Conservation (phyloP, 768 basidiomycete species). For the Phaffia tasmanica region DNA sequence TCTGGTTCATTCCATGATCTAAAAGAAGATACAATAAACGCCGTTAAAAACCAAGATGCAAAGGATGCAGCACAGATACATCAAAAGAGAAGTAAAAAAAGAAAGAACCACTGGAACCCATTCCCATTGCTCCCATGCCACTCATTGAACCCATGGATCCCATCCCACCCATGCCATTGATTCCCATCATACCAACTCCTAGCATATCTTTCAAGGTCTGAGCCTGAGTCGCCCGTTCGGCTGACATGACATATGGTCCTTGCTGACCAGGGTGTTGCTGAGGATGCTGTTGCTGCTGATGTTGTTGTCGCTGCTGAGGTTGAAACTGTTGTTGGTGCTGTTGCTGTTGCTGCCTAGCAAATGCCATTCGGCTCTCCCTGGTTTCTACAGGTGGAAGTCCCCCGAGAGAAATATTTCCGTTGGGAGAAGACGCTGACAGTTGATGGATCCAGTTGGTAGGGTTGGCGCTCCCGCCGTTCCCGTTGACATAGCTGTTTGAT, state of each 20-base stretch:
- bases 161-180: conserved; percentile 14
- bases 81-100: background rate
- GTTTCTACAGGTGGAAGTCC: background rate
- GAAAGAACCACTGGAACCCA: background rate
- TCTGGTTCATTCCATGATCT: conserved; percentile 20
- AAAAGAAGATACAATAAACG: background rate
- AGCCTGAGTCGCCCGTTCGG: conserved; percentile 18
- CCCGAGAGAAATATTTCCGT: too few species aligned
- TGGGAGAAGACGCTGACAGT: background rate
- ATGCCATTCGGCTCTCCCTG: conserved; percentile 19
- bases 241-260: background rate
- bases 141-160: background rate
- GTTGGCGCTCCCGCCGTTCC: conserved; percentile 12
- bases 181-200: conserved; percentile 18
- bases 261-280: too few species aligned
- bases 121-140: conserved; percentile 4
- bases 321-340: conserved; percentile 3
- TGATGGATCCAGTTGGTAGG: conserved; percentile 24
- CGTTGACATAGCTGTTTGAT: conserved; percentile 8
- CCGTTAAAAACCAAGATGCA: background rate
- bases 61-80: background rate
- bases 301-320: conserved; percentile 1
- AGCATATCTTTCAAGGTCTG: conserved; percentile 27
- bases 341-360: conserved; percentile 20
- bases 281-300: background rate